Evolutionary conservation across 1,284 basidiomycete genomes (phyloP).

Genomic region (Phellopilus nigrolimitatus): DNA sequence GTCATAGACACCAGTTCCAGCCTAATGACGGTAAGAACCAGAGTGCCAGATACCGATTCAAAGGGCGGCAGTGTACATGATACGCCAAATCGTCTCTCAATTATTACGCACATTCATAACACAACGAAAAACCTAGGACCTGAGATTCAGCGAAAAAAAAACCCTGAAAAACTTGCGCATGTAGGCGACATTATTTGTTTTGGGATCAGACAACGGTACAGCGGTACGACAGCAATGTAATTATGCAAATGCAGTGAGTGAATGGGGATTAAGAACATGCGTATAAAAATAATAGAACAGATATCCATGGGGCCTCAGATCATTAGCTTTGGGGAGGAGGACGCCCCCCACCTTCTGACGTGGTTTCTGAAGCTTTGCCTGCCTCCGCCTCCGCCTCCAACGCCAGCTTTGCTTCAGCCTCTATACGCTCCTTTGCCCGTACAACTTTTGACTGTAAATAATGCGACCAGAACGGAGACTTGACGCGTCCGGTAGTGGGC

Average conservation of each 20-base stretch:
- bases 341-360: slow-evolving; percentile 1
- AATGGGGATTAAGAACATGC: slow-evolving; percentile 14
- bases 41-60: no score
- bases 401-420: slow-evolving; percentile 65
- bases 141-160: no score
- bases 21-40: no score
- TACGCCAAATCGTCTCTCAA: no score
- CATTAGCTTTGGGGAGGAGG: slow-evolving; percentile 10
- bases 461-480: slow-evolving; percentile 66
- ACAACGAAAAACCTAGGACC: no score
- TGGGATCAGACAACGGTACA: no score
- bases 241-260: slow-evolving; percentile 11
- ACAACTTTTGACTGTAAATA: slow-evolving; percentile 98
- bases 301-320: not conserved
- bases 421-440: slow-evolving; percentile 89
- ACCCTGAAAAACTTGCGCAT: no score
- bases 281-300: slow-evolving; percentile 17
- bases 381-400: slow-evolving; percentile 28
- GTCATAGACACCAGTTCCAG: no score
- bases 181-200: no score
- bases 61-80: no score
- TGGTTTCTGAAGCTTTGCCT: slow-evolving; percentile 7
- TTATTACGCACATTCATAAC: no score
- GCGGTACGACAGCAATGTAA: not conserved
- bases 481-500: slow-evolving; percentile 33